These are phyloP conservation scores for Termitomyces bulborhizus DNA, from an alignment of 768 basidiomycete species.

Conservation along the genomic window DNA sequence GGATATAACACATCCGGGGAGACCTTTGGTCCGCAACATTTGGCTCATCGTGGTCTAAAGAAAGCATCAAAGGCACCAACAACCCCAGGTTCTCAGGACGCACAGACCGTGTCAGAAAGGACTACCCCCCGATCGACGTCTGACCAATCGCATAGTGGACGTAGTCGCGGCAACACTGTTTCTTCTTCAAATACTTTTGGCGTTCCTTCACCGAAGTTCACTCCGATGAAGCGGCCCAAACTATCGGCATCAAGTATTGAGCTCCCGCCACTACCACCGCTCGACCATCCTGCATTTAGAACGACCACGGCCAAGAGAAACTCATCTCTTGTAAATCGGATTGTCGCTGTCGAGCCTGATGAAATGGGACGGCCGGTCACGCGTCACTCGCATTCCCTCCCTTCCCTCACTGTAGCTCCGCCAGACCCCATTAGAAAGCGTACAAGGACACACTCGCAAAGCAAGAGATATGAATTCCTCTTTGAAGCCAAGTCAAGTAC, in stretches of 20 bases:
- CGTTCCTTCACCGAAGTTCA: constrained; percentile 24
- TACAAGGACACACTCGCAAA: constrained; percentile 13
- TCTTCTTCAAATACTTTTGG: constrained; percentile 30
- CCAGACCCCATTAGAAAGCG: constrained; percentile 5
- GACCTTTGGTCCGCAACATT: constrained; percentile 11
- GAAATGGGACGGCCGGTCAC: constrained; percentile 4
- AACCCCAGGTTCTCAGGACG: constrained; percentile 7
- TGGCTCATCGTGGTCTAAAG: constrained; percentile 4
- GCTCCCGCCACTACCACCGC: constrained; percentile 50
- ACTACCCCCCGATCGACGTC: constrained; percentile 11
- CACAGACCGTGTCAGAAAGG: background rate
- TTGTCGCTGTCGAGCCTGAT: background rate
- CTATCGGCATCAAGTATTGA: constrained; percentile 24
- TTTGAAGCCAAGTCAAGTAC: constrained; percentile 3
- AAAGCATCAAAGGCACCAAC: constrained; percentile 1
- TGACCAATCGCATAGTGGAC: constrained; percentile 8
- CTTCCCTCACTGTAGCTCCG: constrained; percentile 12
- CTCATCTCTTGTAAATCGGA: background rate
- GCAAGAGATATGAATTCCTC: constrained; percentile 6
- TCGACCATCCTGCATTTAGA: constrained; percentile 38
- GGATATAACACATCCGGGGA: constrained; percentile 11
- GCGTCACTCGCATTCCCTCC: constrained; percentile 19
- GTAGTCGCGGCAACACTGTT: constrained; percentile 12
- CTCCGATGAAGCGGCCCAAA: constrained; percentile 17
- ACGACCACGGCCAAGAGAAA: constrained; percentile 2